phyloP scores from a whole-genome alignment of 2,329 filamentous ascomycete genomes.

The Achaetomium macrosporum region DNA sequence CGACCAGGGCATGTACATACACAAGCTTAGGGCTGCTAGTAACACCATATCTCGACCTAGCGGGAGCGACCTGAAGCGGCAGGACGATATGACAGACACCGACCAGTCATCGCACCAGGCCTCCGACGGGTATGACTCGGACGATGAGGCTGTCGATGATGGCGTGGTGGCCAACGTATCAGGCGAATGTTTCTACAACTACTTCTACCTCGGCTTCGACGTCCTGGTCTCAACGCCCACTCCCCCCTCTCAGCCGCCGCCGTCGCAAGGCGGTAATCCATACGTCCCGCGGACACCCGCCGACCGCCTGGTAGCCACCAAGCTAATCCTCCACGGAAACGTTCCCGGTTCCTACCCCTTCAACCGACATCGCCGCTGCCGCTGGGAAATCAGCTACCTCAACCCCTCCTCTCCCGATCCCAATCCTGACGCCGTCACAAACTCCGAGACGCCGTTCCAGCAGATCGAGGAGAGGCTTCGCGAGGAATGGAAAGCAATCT shows the following conservation, averaged over 20 bases:
- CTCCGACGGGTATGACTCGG: constrained; percentile 63
- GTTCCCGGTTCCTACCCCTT: constrained; percentile 95
- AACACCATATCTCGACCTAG: constrained; percentile 43
- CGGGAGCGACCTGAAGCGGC: constrained; percentile 38
- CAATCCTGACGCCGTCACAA: constrained; percentile 39
- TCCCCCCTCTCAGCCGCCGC: constrained; percentile 57
- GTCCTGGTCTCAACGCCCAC: constrained; percentile 78
- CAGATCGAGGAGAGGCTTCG: constrained; percentile 64
- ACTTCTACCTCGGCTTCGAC: constrained; percentile 94
- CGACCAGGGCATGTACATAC: constrained; percentile 82
- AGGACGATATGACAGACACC: constrained; percentile 61
- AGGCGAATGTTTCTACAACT: constrained; percentile 89
- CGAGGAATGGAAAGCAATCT: constrained; percentile 62
- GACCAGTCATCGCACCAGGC: constrained; percentile 71
- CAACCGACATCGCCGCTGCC: constrained; percentile 83
- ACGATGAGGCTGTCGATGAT: constrained; percentile 51
- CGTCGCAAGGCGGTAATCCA: constrained; percentile 34
- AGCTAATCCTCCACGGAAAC: constrained; percentile 90
- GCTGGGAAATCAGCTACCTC: constrained; percentile 71
- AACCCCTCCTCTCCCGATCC: constrained; percentile 32
- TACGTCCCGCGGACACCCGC: constrained; percentile 31
- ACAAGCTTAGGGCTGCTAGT: constrained; percentile 56
- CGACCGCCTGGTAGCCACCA: constrained; percentile 76
- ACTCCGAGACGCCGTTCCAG: constrained; percentile 74
- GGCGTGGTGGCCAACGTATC: constrained; percentile 49